Evolutionary conservation across 345 rosid genomes (phyloP).

Genomic region (Corymbia maculata): DNA sequence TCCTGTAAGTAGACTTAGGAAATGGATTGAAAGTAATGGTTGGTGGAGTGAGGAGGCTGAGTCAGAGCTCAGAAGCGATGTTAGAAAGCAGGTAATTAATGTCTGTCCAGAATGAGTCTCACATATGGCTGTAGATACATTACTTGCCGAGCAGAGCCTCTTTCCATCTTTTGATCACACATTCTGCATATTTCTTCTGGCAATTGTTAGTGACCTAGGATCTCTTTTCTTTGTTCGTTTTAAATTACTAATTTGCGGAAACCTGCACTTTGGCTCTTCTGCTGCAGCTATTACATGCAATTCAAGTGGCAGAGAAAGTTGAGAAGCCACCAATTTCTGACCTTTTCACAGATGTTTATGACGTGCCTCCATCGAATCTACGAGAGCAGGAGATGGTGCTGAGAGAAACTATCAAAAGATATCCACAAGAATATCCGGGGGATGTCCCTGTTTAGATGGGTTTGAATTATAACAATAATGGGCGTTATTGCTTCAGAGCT

Average conservation of each 20-base stretch:
- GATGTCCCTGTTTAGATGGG: conserved; percentile 42
- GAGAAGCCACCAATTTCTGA: conserved; percentile 62
- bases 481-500: not conserved
- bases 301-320: conserved; percentile 62
- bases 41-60: conserved; percentile 76
- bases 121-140: not conserved
- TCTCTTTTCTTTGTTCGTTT: not conserved
- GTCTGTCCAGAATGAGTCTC: not conserved
- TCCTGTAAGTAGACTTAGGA: conserved; percentile 59
- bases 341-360: conserved; percentile 70
- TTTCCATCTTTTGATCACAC: not conserved
- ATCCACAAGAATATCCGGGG: conserved; percentile 64
- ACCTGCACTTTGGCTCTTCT: not conserved
- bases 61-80: conserved; percentile 42
- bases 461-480: not conserved
- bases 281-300: conserved; percentile 57
- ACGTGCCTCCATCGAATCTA: conserved; percentile 59
- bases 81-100: conserved; percentile 47
- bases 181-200: not conserved
- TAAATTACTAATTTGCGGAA: not conserved
- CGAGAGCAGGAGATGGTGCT: conserved; percentile 54
- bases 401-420: conserved; percentile 35
- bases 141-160: not conserved
- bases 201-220: not conserved
- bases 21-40: conserved; percentile 61